A percentile compares a stretch with the other conserved stretches of the same genome.
Conservation (phyloP, 305 asterid species). For the Fraxinus sp. region DNA sequence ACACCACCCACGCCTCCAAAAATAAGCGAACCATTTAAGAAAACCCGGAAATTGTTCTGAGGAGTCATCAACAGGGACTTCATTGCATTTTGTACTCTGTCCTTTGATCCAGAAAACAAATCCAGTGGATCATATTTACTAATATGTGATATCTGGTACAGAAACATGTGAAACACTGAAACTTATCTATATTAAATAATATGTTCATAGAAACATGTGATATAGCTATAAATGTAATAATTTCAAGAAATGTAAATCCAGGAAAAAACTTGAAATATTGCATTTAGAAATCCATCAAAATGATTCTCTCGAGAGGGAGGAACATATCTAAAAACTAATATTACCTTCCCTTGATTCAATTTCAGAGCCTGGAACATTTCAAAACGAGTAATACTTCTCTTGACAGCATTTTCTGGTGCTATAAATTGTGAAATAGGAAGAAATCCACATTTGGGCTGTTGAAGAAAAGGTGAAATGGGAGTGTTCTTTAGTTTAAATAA, state of each 20-base stretch:
- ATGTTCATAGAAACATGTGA: slow-evolving; percentile 4
- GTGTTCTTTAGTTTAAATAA: slow-evolving; percentile 13
- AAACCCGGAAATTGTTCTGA: slow-evolving; percentile 88
- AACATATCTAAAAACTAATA: slow-evolving; percentile 10
- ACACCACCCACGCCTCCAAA: slow-evolving; percentile 77
- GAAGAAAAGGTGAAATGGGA: slow-evolving; percentile 23
- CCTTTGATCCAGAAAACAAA: slow-evolving; percentile 75
- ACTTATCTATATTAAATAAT: slow-evolving; percentile 22
- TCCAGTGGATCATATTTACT: slow-evolving; percentile 86
- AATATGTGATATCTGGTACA: slow-evolving; percentile 64
- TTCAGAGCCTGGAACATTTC: slow-evolving; percentile 84
- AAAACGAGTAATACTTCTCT: slow-evolving; percentile 69
- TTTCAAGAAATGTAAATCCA: slow-evolving; percentile 11
- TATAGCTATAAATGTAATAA: slow-evolving; percentile 8
- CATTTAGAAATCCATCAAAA: slow-evolving; percentile 16
- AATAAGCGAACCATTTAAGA: slow-evolving; percentile 71
- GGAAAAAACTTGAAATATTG: neutral
- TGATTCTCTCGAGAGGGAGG: slow-evolving; percentile 4
- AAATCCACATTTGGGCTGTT: slow-evolving; percentile 91
- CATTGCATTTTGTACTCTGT: slow-evolving; percentile 62
- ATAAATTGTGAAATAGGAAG: slow-evolving; percentile 79
- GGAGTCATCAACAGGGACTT: slow-evolving; percentile 68
- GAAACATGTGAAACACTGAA: slow-evolving; percentile 23
- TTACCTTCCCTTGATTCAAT: slow-evolving; percentile 66
- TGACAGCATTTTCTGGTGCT: slow-evolving; percentile 58